A percentile compares a stretch with the other conserved stretches of the same genome.
Evolutionary conservation across 2,329 filamentous ascomycete genomes (phyloP).

Genomic region (Leptographium procerum): DNA sequence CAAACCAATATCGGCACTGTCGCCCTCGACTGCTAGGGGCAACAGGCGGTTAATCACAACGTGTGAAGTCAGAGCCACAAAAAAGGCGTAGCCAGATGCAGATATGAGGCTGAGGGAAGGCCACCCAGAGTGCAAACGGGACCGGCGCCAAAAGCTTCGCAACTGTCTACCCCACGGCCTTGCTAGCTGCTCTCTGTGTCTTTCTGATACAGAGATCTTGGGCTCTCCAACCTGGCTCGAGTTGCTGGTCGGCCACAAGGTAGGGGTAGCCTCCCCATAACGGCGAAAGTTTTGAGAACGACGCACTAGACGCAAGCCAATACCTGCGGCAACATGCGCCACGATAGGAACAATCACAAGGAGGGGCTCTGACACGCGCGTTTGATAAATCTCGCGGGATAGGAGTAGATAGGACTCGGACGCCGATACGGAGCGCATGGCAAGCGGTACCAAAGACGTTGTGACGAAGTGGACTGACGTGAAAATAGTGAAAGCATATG

Average conservation of each 20-base stretch:
- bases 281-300: conserved; percentile 58
- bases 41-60: conserved; percentile 64
- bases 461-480: conserved; percentile 67
- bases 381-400: conserved; percentile 86
- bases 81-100: conserved; percentile 58
- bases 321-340: conserved; percentile 65
- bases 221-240: background rate
- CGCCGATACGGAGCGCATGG: conserved; percentile 58
- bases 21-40: conserved; percentile 67
- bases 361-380: conserved; percentile 64
- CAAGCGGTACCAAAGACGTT: conserved; percentile 67
- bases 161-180: conserved; percentile 13
- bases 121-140: conserved; percentile 37
- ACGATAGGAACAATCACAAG: conserved; percentile 65
- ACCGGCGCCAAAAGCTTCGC: conserved; percentile 10
- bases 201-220: background rate
- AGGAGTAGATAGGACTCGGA: conserved; percentile 83
- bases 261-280: conserved; percentile 60
- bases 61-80: conserved; percentile 58
- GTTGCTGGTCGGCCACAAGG: conserved; percentile 25
- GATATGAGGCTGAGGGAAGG: conserved; percentile 60
- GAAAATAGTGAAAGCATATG: conserved; percentile 44
- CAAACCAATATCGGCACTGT: conserved; percentile 75
- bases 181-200: conserved; percentile 16
- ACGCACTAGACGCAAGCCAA: conserved; percentile 66